Percentiles rank a stretch among this genome's conserved stretches.
Evolutionary conservation across 345 rosid species (phyloP).

Genomic region (Hibiscus syriacus): DNA sequence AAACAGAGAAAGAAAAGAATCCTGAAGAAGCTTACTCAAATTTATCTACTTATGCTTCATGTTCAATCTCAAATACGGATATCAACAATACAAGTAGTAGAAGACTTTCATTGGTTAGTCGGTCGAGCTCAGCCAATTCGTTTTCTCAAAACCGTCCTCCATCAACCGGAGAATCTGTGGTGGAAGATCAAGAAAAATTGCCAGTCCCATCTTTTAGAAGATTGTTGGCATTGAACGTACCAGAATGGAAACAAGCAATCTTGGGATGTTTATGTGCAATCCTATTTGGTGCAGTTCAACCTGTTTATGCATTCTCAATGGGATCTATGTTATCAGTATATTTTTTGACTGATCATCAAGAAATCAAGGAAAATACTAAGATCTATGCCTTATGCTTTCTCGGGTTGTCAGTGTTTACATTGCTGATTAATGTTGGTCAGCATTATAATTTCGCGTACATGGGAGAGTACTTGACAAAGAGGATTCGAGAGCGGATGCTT

Average conservation of each 20-base stretch:
- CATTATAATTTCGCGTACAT: conserved; percentile 62
- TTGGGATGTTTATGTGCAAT: conserved; percentile 54
- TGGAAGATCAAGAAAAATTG: conserved; percentile 18
- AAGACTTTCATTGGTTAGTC: conserved; percentile 47
- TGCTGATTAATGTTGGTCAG: conserved; percentile 39
- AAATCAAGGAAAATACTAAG: conserved; percentile 49
- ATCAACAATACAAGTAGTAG: conserved; percentile 32
- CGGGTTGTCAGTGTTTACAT: conserved; percentile 42
- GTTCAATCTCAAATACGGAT: conserved; percentile 31
- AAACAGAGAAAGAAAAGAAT: conserved; percentile 24
- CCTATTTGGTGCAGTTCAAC: conserved; percentile 62
- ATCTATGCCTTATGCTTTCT: conserved; percentile 40
- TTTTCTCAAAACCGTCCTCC: conserved; percentile 14
- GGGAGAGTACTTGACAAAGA: conserved; percentile 59
- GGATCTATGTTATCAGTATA: conserved; percentile 59
- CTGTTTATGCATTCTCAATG: conserved; percentile 42
- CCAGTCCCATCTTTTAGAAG: conserved; percentile 50
- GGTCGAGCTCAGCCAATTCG: conserved; percentile 56
- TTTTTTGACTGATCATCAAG: conserved; percentile 37
- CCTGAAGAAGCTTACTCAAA: neutral
- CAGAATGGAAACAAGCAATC: conserved; percentile 65
- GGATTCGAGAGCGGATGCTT: conserved; percentile 66
- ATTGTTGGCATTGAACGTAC: conserved; percentile 50
- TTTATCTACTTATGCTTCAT: neutral
- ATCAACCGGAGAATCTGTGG: neutral